A percentile compares a stretch with the other conserved stretches of the same genome.
These are phyloP conservation scores for Chrysoporthe austroafricana DNA, from an alignment of 2,329 filamentous ascomycete species.

Conservation along the genomic window DNA sequence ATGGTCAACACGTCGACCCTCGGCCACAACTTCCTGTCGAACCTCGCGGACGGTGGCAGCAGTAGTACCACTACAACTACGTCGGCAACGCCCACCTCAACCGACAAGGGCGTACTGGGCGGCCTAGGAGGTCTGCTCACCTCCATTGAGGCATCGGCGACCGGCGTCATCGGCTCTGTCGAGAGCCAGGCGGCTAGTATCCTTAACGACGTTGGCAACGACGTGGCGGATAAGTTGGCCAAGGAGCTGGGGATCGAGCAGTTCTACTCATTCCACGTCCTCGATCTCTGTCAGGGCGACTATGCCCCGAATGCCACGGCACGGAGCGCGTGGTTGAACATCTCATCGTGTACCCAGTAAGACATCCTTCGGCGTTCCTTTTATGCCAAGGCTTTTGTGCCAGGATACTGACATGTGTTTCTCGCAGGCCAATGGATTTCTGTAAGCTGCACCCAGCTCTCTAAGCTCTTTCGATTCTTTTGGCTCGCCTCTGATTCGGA, in stretches of 20 bases:
- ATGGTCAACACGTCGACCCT: conserved; percentile 48
- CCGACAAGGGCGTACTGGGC: conserved; percentile 30
- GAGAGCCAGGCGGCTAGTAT: conserved; percentile 33
- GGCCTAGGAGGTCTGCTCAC: conserved; percentile 27
- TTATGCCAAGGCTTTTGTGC: neutral
- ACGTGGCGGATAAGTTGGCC: conserved; percentile 35
- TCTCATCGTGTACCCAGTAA: conserved; percentile 35
- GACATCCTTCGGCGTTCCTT: too few relatives aligned
- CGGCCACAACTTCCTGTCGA: conserved; percentile 43
- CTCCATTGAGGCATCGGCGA: conserved; percentile 24
- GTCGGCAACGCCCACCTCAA: conserved; percentile 30
- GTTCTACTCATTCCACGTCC: conserved; percentile 41
- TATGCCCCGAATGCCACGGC: conserved; percentile 36
- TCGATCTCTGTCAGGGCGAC: conserved; percentile 38
- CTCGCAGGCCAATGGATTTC: conserved; percentile 29
- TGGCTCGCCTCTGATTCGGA: neutral
- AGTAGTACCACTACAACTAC: conserved; percentile 33
- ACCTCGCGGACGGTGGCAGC: conserved; percentile 10
- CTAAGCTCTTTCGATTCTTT: neutral
- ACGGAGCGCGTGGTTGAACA: conserved; percentile 32
- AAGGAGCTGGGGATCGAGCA: conserved; percentile 38
- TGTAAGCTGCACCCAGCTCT: conserved; percentile 9
- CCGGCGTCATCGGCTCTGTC: conserved; percentile 30
- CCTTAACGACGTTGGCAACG: conserved; percentile 39
- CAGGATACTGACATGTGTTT: neutral